A percentile compares a stretch with the other conserved stretches of the same genome.
These are phyloP conservation scores for Biscogniauxia marginata DNA, from an alignment of 2,329 filamentous ascomycete species.

Conservation along the genomic window DNA sequence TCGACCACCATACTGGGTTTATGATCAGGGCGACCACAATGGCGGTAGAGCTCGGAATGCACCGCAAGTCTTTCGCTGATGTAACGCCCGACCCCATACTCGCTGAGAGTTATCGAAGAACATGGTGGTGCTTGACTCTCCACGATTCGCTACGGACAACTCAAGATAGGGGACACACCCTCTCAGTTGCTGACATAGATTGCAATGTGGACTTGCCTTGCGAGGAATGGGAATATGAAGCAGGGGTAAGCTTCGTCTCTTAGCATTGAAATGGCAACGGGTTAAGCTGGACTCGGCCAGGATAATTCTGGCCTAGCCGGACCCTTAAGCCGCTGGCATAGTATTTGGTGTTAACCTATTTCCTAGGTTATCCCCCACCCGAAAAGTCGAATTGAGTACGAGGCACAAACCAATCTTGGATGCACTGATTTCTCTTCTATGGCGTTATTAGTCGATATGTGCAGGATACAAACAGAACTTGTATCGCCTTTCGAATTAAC, in stretches of 20 bases:
- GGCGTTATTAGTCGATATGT: slow-evolving; percentile 38
- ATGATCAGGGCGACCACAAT: slow-evolving; percentile 30
- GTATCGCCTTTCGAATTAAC: slow-evolving; percentile 28
- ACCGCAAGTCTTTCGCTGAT: slow-evolving; percentile 33
- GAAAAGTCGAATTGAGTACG: slow-evolving; percentile 35
- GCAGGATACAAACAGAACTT: slow-evolving; percentile 34
- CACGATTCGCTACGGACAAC: slow-evolving; percentile 25
- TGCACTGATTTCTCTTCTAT: slow-evolving; percentile 38
- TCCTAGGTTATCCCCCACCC: slow-evolving; percentile 35
- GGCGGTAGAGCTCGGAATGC: slow-evolving; percentile 35
- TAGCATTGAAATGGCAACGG: neutral
- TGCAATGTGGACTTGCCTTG: slow-evolving; percentile 38
- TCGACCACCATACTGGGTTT: slow-evolving; percentile 29
- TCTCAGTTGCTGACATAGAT: slow-evolving; percentile 29
- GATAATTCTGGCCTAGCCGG: neutral
- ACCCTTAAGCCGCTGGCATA: neutral
- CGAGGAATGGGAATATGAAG: slow-evolving; percentile 41
- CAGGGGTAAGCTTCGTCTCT: slow-evolving; percentile 35
- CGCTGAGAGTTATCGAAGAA: slow-evolving; percentile 41
- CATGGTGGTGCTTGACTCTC: slow-evolving; percentile 40
- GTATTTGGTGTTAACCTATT: slow-evolving; percentile 3
- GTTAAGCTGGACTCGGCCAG: neutral
- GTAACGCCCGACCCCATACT: slow-evolving; percentile 34
- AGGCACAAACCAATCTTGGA: slow-evolving; percentile 35
- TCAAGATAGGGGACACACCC: slow-evolving; percentile 22